phyloP scores from a whole-genome alignment of 2,329 filamentous ascomycete species.

The Alternaria ethzedia region DNA sequence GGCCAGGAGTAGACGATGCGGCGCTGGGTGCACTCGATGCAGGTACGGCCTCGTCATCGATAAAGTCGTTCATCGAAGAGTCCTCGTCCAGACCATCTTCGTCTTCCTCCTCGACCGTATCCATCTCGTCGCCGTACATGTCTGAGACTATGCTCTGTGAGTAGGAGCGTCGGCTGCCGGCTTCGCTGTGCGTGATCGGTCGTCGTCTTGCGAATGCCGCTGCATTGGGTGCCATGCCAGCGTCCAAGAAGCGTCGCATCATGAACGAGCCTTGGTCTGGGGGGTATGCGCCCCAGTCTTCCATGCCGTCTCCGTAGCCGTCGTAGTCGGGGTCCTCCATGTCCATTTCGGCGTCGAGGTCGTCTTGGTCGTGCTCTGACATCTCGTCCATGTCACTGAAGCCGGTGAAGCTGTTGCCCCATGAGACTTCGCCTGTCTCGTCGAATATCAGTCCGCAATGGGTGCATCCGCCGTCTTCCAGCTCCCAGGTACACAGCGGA shows the following conservation, averaged over 20 bases:
- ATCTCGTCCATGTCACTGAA: slow-evolving; percentile 56
- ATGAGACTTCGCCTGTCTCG: slow-evolving; percentile 52
- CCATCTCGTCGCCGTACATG: slow-evolving; percentile 51
- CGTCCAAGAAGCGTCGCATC: slow-evolving; percentile 44
- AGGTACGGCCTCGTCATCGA: slow-evolving; percentile 44
- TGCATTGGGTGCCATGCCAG: slow-evolving; percentile 31
- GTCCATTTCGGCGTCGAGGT: slow-evolving; percentile 51
- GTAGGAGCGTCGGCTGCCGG: slow-evolving; percentile 50
- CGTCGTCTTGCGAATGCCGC: slow-evolving; percentile 35
- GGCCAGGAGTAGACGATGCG: slow-evolving; percentile 39
- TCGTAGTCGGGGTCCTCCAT: slow-evolving; percentile 49
- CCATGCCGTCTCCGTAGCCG: slow-evolving; percentile 38
- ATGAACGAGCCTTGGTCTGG: slow-evolving; percentile 41
- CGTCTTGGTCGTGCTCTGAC: slow-evolving; percentile 48
- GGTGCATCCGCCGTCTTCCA: slow-evolving; percentile 65
- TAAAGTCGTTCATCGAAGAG: slow-evolving; percentile 53
- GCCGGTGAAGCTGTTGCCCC: slow-evolving; percentile 48
- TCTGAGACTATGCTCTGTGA: slow-evolving; percentile 50
- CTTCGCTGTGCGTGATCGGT: slow-evolving; percentile 50
- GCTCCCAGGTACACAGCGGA: slow-evolving; percentile 67
- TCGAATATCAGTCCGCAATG: slow-evolving; percentile 61
- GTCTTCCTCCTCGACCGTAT: slow-evolving; percentile 52
- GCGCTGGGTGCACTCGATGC: slow-evolving; percentile 30
- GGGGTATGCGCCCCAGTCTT: slow-evolving; percentile 40
- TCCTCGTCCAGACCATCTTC: slow-evolving; percentile 48